A percentile compares a stretch with the other conserved stretches of the same genome.
phyloP scores from a whole-genome alignment of 305 asterid genomes.

The Stenogyne calaminthoides region DNA sequence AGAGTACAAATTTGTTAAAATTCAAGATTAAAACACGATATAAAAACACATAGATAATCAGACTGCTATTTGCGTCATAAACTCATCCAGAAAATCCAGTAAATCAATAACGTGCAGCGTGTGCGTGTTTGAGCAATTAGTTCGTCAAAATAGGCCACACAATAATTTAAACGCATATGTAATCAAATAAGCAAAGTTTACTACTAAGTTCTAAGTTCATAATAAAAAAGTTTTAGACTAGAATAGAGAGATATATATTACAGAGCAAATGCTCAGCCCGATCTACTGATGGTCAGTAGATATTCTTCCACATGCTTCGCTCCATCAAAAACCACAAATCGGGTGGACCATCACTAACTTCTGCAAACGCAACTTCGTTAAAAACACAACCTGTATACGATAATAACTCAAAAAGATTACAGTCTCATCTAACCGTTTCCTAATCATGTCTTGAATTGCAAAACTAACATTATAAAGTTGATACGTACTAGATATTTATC shows the following conservation, averaged over 20 bases:
- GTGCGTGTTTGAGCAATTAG: neutral
- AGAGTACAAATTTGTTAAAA: neutral
- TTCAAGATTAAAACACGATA: neutral
- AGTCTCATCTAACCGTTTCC: neutral
- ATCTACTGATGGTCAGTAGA: conserved; percentile 19
- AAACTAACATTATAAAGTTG: neutral
- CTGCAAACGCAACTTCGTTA: conserved; percentile 29
- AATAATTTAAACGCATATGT: neutral
- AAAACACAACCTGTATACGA: neutral
- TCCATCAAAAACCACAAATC: conserved; percentile 18
- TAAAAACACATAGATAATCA: neutral
- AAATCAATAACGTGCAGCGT: neutral
- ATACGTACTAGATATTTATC: neutral
- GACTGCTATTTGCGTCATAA: neutral
- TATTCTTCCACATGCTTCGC: conserved; percentile 6
- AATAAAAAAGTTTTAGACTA: conserved; percentile 4
- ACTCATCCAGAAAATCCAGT: neutral
- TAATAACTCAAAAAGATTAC: neutral
- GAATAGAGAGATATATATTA: conserved; percentile 28
- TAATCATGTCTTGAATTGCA: neutral
- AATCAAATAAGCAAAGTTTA: conserved; percentile 2
- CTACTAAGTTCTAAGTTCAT: conserved; percentile 20
- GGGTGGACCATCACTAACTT: conserved; percentile 16
- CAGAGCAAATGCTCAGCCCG: conserved; percentile 20
- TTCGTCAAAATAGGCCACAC: neutral